Conservation (phyloP, 176 grass and related monocot species). For the Themeda triandra region DNA sequence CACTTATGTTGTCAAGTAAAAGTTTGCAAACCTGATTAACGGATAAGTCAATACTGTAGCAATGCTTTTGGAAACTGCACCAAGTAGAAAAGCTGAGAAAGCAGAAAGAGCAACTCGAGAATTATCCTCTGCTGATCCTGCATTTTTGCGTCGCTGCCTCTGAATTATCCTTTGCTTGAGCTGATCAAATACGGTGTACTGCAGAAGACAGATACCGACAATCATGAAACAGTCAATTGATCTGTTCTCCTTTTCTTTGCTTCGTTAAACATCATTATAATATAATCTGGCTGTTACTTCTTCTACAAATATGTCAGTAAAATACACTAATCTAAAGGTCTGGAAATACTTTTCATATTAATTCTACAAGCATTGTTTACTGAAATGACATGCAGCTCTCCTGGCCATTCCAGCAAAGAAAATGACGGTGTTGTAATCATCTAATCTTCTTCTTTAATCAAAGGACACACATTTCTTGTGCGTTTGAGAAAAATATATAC, state of each 20-base stretch:
- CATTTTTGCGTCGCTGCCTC: slow-evolving; percentile 36
- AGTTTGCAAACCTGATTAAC: slow-evolving; percentile 75
- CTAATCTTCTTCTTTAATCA: not conserved
- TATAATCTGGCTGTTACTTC: not conserved
- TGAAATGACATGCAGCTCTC: not conserved
- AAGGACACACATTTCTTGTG: not conserved
- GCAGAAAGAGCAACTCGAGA: slow-evolving; percentile 78
- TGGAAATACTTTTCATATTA: not conserved
- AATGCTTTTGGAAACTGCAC: slow-evolving; percentile 83
- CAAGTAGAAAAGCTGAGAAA: slow-evolving; percentile 76
- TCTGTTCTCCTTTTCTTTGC: not conserved
- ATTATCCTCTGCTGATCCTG: slow-evolving; percentile 34
- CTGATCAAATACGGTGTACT: slow-evolving; percentile 98
- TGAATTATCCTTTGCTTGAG: slow-evolving; percentile 68
- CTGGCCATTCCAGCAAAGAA: not conserved
- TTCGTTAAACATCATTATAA: not conserved
- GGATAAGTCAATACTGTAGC: slow-evolving; percentile 91
- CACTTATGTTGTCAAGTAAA: not conserved
- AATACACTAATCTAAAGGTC: not conserved
- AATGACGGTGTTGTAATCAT: not conserved
- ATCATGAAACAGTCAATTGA: not conserved
- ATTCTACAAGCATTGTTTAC: not conserved
- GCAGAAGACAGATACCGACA: slow-evolving; percentile 19
- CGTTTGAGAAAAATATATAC: not conserved
- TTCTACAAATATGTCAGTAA: not conserved